phyloP scores from a whole-genome alignment of 352 stramenopile species.

The Phytophthora cajani region DNA sequence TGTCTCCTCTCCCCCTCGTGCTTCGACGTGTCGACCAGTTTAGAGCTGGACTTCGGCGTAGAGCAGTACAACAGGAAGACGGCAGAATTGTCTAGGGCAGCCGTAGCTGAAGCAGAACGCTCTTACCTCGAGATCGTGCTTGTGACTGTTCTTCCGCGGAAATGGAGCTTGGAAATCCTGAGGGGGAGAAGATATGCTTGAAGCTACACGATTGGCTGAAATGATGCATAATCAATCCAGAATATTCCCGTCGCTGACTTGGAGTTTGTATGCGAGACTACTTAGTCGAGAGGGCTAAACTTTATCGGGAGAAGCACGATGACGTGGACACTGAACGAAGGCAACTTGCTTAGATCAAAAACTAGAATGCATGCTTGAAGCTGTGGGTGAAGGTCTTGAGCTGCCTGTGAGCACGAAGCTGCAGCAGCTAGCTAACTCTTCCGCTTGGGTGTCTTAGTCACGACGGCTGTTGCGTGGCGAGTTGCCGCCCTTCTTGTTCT shows the following conservation, averaged over 20 bases:
- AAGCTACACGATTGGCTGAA: slow-evolving; percentile 16
- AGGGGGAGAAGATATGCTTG: slow-evolving; percentile 8
- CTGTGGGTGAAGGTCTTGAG: slow-evolving; percentile 15
- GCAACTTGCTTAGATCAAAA: slow-evolving; percentile 11
- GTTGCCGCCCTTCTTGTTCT: slow-evolving; percentile 67
- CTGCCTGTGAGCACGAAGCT: not conserved
- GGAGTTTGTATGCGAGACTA: not conserved
- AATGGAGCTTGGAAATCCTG: slow-evolving; percentile 24
- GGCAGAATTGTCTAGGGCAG: not conserved
- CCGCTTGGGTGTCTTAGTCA: slow-evolving; percentile 23
- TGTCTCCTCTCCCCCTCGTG: not conserved
- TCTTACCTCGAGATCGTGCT: slow-evolving; percentile 18
- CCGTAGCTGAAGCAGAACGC: no score
- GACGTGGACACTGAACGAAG: slow-evolving; percentile 20
- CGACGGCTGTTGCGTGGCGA: slow-evolving; percentile 40
- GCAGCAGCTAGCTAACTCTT: not conserved
- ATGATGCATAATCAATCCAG: slow-evolving; percentile 10
- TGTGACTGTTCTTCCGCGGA: slow-evolving; percentile 36
- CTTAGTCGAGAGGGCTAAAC: not conserved
- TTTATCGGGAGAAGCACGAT: slow-evolving; percentile 11
- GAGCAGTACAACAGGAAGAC: slow-evolving; percentile 1
- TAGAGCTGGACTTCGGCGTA: not conserved
- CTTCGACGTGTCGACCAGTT: not conserved
- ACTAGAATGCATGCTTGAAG: slow-evolving; percentile 26
- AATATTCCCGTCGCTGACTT: slow-evolving; percentile 1